These are phyloP conservation scores for Puccinia triticina DNA, from an alignment of 1,284 basidiomycete species.

Conservation along the genomic window DNA sequence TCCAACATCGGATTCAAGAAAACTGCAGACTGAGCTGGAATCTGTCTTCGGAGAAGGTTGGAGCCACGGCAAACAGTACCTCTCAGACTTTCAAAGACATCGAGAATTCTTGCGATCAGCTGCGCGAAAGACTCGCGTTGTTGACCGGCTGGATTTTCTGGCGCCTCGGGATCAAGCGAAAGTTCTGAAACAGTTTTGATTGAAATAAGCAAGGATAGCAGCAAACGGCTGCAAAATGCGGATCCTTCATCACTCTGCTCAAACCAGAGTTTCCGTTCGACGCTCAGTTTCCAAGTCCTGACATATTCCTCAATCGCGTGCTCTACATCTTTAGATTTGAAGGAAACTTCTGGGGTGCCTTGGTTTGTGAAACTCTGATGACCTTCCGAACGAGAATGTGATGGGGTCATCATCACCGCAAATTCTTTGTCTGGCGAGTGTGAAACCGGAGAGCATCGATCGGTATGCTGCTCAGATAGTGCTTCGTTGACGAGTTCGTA, in stretches of 20 bases:
- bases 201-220: constrained; percentile 46
- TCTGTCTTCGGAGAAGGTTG: constrained; percentile 22
- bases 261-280: constrained; percentile 42
- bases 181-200: constrained; percentile 35
- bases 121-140: constrained; percentile 8
- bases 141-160: not conserved
- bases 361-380: not conserved
- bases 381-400: not conserved
- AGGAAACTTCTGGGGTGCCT: not conserved
- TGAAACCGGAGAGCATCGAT: not conserved
- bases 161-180: not conserved
- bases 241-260: constrained; percentile 41
- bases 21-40: constrained; percentile 21
- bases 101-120: constrained; percentile 16
- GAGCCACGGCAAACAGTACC: constrained; percentile 11
- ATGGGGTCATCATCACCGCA: constrained; percentile 5
- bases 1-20: constrained; percentile 49
- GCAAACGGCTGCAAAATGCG: constrained; percentile 43
- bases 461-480: not conserved
- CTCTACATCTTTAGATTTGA: constrained; percentile 1
- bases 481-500: constrained; percentile 19
- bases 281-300: constrained; percentile 33
- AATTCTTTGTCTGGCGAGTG: constrained; percentile 26
- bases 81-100: constrained; percentile 29
- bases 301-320: constrained; percentile 20